phyloP scores from a whole-genome alignment of 2,329 filamentous ascomycete species.

The Sporothrix luriei region DNA sequence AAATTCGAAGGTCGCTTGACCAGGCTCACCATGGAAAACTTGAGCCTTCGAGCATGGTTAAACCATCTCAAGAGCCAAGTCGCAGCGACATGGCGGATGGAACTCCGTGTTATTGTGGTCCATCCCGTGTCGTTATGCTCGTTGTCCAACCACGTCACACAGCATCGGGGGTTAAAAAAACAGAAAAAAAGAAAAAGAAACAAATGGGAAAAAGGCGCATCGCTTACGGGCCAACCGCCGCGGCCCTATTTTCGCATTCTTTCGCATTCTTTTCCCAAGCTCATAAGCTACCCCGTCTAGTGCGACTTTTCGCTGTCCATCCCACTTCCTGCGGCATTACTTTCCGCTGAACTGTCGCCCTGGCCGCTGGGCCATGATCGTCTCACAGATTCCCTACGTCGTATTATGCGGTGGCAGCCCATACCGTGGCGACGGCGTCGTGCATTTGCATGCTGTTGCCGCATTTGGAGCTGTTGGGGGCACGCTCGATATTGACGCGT shows the following conservation, averaged over 20 bases:
- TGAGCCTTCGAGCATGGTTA: neutral
- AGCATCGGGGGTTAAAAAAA: neutral
- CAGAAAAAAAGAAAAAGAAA: neutral
- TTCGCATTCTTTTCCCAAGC: neutral
- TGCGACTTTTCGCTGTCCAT: slow-evolving; percentile 12
- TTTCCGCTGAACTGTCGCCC: slow-evolving; percentile 19
- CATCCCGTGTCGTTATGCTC: neutral
- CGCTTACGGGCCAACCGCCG: slow-evolving; percentile 23
- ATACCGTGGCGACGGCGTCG: slow-evolving; percentile 18
- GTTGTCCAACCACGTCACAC: no score
- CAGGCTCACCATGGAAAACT: neutral
- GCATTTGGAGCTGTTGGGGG: slow-evolving; percentile 1
- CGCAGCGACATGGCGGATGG: slow-evolving; percentile 4
- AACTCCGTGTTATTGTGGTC: slow-evolving; percentile 4
- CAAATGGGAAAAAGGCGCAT: slow-evolving; percentile 25
- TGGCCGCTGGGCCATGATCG: neutral
- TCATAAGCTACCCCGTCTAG: slow-evolving; percentile 4
- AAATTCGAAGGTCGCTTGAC: slow-evolving; percentile 4
- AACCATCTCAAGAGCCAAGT: slow-evolving; percentile 7
- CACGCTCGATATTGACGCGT: neutral
- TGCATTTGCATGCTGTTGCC: slow-evolving; percentile 11
- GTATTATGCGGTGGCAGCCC: neutral
- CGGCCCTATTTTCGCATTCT: slow-evolving; percentile 15
- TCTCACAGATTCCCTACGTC: neutral
- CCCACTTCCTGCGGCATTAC: slow-evolving; percentile 24